These are phyloP conservation scores for Lathyrus oleraceus DNA, from an alignment of 306 rosid species.

Conservation along the genomic window DNA sequence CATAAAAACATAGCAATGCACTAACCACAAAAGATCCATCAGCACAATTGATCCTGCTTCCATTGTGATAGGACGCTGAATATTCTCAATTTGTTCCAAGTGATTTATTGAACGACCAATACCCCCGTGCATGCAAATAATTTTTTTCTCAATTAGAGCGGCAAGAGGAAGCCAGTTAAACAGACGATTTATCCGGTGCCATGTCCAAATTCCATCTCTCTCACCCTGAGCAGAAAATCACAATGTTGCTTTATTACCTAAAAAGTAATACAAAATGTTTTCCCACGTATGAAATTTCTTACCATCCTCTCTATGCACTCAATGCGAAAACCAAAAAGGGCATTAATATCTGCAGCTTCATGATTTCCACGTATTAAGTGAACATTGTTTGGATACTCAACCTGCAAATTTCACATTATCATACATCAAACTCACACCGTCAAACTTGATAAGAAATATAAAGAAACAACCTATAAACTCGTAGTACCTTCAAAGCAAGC, in stretches of 20 bases:
- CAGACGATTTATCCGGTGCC: conserved; percentile 95
- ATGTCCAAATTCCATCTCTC: conserved; percentile 96
- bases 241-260: conserved; percentile 37
- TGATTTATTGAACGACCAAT: conserved; percentile 96
- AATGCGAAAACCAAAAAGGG: conserved; percentile 96
- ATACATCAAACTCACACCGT: conserved; percentile 18
- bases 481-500: conserved; percentile 84
- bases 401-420: conserved; percentile 55
- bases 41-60: conserved; percentile 98
- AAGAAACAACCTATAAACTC: conserved; percentile 17
- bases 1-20: conserved; percentile 32
- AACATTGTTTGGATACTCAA: conserved; percentile 83
- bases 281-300: conserved; percentile 28
- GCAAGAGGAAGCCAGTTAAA: conserved; percentile 99
- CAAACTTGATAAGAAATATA: conserved; percentile 32
- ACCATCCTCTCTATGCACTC: conserved; percentile 99
- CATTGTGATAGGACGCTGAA: conserved; percentile 97
- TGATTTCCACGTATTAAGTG: conserved; percentile 97
- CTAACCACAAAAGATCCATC: conserved; percentile 96
- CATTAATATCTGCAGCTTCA: conserved; percentile 99
- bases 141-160: conserved; percentile 91
- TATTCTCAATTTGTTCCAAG: conserved; percentile 86
- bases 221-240: conserved; percentile 71
- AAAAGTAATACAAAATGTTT: conserved; percentile 21
- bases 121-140: conserved; percentile 98